Evolutionary conservation across 352 stramenopile genomes (phyloP).

Genomic region (Hyaloperonospora arabidopsidis): DNA sequence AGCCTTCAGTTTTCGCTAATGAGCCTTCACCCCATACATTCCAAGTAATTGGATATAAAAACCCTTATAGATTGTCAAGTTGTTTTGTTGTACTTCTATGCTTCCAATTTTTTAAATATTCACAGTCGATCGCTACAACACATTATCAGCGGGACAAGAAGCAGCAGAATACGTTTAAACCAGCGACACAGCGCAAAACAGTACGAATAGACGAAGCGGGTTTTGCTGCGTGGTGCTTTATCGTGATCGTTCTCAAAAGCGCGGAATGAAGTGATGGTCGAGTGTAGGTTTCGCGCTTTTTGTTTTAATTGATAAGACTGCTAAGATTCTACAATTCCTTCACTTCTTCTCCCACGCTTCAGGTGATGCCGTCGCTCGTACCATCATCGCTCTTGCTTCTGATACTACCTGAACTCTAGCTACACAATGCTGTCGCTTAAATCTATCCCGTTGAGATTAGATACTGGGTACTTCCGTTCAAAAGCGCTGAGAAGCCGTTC

Average conservation of each 20-base stretch:
- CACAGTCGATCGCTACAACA: slow-evolving; percentile 18
- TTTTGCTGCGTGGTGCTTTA: slow-evolving; percentile 3
- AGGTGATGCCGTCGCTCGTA: slow-evolving; percentile 16
- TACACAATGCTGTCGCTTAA: slow-evolving; percentile 28
- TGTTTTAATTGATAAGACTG: slow-evolving; percentile 7
- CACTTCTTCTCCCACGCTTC: not conserved
- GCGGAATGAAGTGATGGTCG: slow-evolving; percentile 10
- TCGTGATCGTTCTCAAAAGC: not conserved
- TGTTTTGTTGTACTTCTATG: no score
- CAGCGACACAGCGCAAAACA: slow-evolving; percentile 3
- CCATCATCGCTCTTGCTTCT: slow-evolving; percentile 10
- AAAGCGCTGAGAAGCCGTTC: slow-evolving; percentile 84
- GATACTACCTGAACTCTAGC: slow-evolving; percentile 12
- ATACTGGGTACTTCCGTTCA: slow-evolving; percentile 68
- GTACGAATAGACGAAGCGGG: not conserved
- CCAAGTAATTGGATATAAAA: no score
- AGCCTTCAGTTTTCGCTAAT: no score
- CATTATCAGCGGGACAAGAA: slow-evolving; percentile 27
- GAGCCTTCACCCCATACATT: no score
- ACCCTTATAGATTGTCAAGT: no score
- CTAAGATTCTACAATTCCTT: not conserved
- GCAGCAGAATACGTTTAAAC: slow-evolving; percentile 4
- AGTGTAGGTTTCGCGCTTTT: no score
- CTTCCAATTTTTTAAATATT: no score
- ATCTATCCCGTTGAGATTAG: slow-evolving; percentile 66